A percentile compares a stretch with the other conserved stretches of the same genome.
phyloP scores from a whole-genome alignment of 306 rosid genomes.

The Crotalaria pallida region DNA sequence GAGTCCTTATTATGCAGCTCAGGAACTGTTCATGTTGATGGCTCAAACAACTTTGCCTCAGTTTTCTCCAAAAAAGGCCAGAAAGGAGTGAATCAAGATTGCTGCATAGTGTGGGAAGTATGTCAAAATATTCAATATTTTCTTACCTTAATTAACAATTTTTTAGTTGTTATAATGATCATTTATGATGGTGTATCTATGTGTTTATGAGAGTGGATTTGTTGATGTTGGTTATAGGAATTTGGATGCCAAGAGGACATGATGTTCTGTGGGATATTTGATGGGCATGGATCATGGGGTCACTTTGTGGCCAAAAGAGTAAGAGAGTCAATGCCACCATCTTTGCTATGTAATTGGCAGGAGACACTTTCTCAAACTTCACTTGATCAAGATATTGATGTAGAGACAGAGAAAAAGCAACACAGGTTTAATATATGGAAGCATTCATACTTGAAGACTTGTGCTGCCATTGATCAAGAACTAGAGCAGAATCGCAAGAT shows the following conservation, averaged over 20 bases:
- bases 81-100: slow-evolving; percentile 83
- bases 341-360: slow-evolving; percentile 73
- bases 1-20: slow-evolving; percentile 45
- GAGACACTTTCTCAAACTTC: slow-evolving; percentile 55
- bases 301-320: slow-evolving; percentile 73
- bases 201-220: background rate
- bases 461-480: slow-evolving; percentile 68
- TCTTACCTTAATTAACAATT: background rate
- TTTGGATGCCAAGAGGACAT: slow-evolving; percentile 88
- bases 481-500: slow-evolving; percentile 59
- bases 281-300: slow-evolving; percentile 93
- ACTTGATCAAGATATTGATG: slow-evolving; percentile 38
- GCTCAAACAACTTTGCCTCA: slow-evolving; percentile 69
- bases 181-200: too few species aligned
- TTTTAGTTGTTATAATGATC: background rate
- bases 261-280: slow-evolving; percentile 79
- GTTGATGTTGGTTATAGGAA: slow-evolving; percentile 42
- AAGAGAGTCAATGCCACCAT: slow-evolving; percentile 63
- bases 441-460: slow-evolving; percentile 64
- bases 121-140: background rate
- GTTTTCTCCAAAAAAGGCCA: slow-evolving; percentile 67
- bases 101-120: slow-evolving; percentile 95
- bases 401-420: slow-evolving; percentile 39
- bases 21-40: slow-evolving; percentile 39
- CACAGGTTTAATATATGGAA: slow-evolving; percentile 57